Base-by-base conservation (phyloP, 345 rosid genomes). In the Raphanus raphanistrum region DNA sequence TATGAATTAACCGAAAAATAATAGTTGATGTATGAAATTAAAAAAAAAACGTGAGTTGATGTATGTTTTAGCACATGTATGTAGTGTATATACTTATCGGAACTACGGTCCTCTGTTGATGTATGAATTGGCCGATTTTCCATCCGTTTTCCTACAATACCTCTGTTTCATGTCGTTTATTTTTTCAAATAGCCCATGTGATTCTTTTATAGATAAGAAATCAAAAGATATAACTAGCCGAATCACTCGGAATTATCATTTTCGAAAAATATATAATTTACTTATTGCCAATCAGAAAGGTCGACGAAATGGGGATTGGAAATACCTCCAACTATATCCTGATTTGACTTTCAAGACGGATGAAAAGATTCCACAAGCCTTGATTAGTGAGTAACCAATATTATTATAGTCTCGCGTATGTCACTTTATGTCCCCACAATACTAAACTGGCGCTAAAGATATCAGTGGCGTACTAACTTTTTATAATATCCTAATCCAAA, bases 311-410 rank as follows among this genome's bases (percentile, higher is more conserved):
- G 29, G 29, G 29, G 29, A 28, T 28, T 28, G 2, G 29, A 2
- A 28, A 28, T 28, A 2, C 29, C 29, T 28, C 29, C 29, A 28
- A 28, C 29, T 62, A 35, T 54, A 62, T 28, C 57, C 25, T 76
- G 41, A 52, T 63, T 36, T 70, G 27, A 70, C 75, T 76, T 70
- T 63, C 65, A 52, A 70, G 65, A 16, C 8, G 10, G 63, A 63
- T 63, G 12, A 63, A 77, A 77, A 70, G 26, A 26, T 63, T 21
- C 80, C 65, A 36, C 65, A 70, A 70, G 31, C 75, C 70, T 70
- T 70, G 70, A 76, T 76, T 13, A 15, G 25, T 69, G 32, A 35
- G 55, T 48, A 61, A 55, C 27, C 26, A 62, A 36, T 76, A 59
- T 21, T 21, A 68, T 68, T 45, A 21, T 68, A 43, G 7, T 60